Evolutionary conservation across 2,329 filamentous ascomycete species (phyloP).

Genomic region (Uncinocarpus reesii): DNA sequence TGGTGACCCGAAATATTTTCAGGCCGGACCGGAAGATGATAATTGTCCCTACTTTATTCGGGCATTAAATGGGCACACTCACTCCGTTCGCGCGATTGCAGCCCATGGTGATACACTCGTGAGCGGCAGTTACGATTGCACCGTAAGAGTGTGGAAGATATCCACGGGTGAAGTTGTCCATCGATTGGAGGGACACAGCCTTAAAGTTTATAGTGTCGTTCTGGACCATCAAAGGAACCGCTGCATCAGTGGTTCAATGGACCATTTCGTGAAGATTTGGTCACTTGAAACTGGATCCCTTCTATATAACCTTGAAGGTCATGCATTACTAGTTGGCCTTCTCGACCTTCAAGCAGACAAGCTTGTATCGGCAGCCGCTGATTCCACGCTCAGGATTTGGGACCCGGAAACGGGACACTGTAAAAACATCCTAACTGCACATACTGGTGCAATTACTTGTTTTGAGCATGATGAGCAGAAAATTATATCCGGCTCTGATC

Average conservation of each 20-base stretch:
- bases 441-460: conserved; percentile 95
- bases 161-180: conserved; percentile 85
- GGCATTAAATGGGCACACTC: conserved; percentile 71
- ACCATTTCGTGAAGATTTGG: conserved; percentile 97
- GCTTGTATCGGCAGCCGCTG: conserved; percentile 87
- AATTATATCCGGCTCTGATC: conserved; percentile 90
- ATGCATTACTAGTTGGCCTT: conserved; percentile 82
- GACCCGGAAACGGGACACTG: conserved; percentile 88
- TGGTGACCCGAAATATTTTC: conserved; percentile 65
- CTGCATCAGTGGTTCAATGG: conserved; percentile 97
- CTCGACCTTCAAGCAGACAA: conserved; percentile 81
- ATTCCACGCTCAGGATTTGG: conserved; percentile 93
- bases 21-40: conserved; percentile 59
- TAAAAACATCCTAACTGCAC: conserved; percentile 78
- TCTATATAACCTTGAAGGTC: conserved; percentile 82
- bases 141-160: conserved; percentile 92
- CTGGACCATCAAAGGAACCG: conserved; percentile 82
- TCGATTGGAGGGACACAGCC: conserved; percentile 71
- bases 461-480: conserved; percentile 97
- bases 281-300: conserved; percentile 76
- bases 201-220: conserved; percentile 96
- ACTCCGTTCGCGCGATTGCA: conserved; percentile 92
- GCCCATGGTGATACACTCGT: conserved; percentile 93
- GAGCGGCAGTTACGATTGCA: conserved; percentile 92
- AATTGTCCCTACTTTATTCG: conserved; percentile 95